Percentiles rank a stretch among this genome's conserved stretches.
phyloP scores from a whole-genome alignment of 225 moss, liverwort and hornwort species.

The Thuidium tamariscinum region DNA sequence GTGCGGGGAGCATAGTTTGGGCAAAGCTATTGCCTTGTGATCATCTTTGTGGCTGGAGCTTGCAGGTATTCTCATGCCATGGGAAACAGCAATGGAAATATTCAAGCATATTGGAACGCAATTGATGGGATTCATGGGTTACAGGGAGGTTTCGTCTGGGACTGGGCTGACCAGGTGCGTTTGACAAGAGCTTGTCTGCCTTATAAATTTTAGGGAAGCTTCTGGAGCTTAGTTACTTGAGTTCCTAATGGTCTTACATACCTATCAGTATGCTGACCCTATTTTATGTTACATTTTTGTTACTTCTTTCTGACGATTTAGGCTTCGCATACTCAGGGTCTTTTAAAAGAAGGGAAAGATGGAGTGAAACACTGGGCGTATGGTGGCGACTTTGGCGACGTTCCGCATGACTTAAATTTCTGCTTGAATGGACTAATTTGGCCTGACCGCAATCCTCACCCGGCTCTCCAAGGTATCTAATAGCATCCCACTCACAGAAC shows the following conservation, averaged over 20 bases:
- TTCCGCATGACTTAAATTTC: slow-evolving; percentile 90
- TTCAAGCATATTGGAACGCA: slow-evolving; percentile 81
- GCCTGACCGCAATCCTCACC: slow-evolving; percentile 86
- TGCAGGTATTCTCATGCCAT: slow-evolving; percentile 95
- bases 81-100: slow-evolving; percentile 97
- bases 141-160: slow-evolving; percentile 98
- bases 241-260: not conserved
- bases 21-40: not conserved
- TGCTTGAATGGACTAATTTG: slow-evolving; percentile 91
- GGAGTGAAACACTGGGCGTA: slow-evolving; percentile 87
- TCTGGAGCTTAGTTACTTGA: not conserved
- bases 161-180: slow-evolving; percentile 95
- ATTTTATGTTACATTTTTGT: not conserved
- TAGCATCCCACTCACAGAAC: not conserved
- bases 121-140: slow-evolving; percentile 75
- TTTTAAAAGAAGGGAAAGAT: slow-evolving; percentile 66
- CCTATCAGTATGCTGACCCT: not conserved
- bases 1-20: not conserved
- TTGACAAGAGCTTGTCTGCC: not conserved
- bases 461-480: slow-evolving; percentile 71
- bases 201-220: not conserved
- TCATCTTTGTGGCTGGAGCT: not conserved
- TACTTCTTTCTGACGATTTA: not conserved
- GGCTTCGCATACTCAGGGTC: slow-evolving; percentile 37
- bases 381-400: slow-evolving; percentile 96